These are phyloP conservation scores for Pogostemon cablin DNA, from an alignment of 257 asterid species.

Conservation along the genomic window DNA sequence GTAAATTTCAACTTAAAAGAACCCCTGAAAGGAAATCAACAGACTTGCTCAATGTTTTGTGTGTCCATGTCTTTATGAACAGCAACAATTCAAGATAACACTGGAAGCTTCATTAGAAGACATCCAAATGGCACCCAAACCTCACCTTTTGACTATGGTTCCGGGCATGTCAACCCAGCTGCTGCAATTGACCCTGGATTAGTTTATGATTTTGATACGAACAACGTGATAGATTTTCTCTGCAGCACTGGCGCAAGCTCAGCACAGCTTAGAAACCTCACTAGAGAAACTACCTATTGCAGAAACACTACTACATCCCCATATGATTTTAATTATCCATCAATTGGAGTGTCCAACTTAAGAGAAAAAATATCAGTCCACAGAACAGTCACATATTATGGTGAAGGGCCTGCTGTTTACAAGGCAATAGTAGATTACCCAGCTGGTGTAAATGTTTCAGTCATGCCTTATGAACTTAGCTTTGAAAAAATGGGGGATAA, in stretches of 20 bases:
- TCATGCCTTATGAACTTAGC: slow-evolving; percentile 44
- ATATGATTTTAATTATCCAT: slow-evolving; percentile 60
- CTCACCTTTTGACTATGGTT: slow-evolving; percentile 62
- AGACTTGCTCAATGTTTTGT: slow-evolving; percentile 4
- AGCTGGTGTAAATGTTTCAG: slow-evolving; percentile 47
- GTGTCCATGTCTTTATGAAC: not conserved
- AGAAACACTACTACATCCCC: slow-evolving; percentile 39
- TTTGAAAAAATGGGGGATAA: slow-evolving; percentile 44
- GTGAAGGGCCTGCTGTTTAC: slow-evolving; percentile 51
- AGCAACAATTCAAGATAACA: slow-evolving; percentile 53
- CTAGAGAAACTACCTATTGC: slow-evolving; percentile 41
- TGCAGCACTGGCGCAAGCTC: slow-evolving; percentile 60
- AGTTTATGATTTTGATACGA: slow-evolving; percentile 50
- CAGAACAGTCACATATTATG: slow-evolving; percentile 57
- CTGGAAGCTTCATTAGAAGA: slow-evolving; percentile 42
- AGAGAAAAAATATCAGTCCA: slow-evolving; percentile 48
- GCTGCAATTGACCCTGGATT: slow-evolving; percentile 64
- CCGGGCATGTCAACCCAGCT: slow-evolving; percentile 59
- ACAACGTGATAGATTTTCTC: slow-evolving; percentile 50
- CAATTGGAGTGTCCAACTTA: slow-evolving; percentile 60
- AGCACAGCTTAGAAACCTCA: slow-evolving; percentile 58
- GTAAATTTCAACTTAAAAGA: slow-evolving; percentile 31
- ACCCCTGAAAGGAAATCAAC: not conserved
- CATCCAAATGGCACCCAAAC: slow-evolving; percentile 48
- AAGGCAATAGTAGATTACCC: slow-evolving; percentile 45